Base-by-base conservation (phyloP, 2,329 filamentous ascomycete genomes). In the Colletotrichum musae region DNA sequence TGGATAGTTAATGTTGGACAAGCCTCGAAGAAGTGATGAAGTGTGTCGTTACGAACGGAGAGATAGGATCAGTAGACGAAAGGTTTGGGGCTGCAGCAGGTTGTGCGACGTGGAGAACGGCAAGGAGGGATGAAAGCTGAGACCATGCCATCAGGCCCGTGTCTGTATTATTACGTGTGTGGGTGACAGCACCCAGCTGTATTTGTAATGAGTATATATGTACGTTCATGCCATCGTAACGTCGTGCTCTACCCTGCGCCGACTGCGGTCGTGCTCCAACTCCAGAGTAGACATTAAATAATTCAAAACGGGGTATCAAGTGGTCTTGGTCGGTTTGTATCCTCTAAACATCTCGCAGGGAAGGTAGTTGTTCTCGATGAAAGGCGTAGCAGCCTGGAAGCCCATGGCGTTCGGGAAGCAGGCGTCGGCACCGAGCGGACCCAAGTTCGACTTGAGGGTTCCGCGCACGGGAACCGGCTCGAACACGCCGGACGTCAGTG, bases 401-500 rank as follows among this genome's bases (percentile, higher is more conserved):
- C 68, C 72, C 3, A 50, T 56, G 32, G 66, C 72, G 43, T 61
- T 60, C n/a, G 56, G 16, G 12, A 72, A 71, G 2, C 24, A 26
- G 4, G 51, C 18, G 4, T 58, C 66, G 2, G 36, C 16, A 6
- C 28, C 5, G 41, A 79, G 75, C 0, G 78, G 77, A 6, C 76
- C 76, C 3, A 80, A 50, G 9, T 72, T 72, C 4, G 74, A 71
- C 45, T 58, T 45, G 32, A 79, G 72, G 1, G 36, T 58, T 9
- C 74, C 78, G 4, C 70, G 65, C 9, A 78, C 76, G 2, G 74
- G 71, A 2, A 77, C 73, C 3, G 78, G 77, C 39, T 71, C 73
- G 43, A 74, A 74, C 3, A 61, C 65, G 16, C 71, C 74, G 0
- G 76, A 75, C 0, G 83, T 81, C 3, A 86, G 74, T 1, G 79